Base-by-base conservation (phyloP, 768 basidiomycete genomes). In the Podaxis mareebaensis region DNA sequence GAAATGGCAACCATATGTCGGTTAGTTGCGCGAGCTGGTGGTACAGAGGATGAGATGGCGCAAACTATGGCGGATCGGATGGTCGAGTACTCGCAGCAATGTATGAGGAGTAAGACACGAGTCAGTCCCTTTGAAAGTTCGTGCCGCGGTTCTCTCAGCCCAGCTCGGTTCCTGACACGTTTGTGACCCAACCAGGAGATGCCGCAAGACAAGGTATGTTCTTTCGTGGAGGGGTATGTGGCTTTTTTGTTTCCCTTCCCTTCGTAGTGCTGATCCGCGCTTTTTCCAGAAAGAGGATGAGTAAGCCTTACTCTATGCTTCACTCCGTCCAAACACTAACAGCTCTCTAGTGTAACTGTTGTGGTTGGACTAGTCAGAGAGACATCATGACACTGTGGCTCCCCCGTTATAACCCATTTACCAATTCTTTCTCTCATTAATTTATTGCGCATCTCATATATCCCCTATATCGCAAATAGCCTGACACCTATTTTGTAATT, bases 91-190 rank as follows among this genome's bases (percentile, higher is more conserved):
- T 83, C 92, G 2, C 80, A 79, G 64, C 73, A 78, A 28, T 91
- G 89, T 70, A 93, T 94, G 92, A 77, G 75, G 64, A 87, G 85
- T 69, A 83, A 81, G 65, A 80, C 76, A 59, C 78, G 87, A 67
- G 79, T 84, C 33, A 91, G 88, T 72, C 92, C 92, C 1, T 94
- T 93, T 67, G 86, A 91, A 74, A 83, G 89, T 85, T 71, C 69
- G 87, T 77, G 6, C 26, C 24, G 12, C 8, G 24, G 15, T 53
- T n/a, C 53, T 58, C 24, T 36, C 20, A 26, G 46, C 38, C 33
- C n/a, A 30, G 12, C 13, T n/a, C 17, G 53, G 40, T 49, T 53
- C 49, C 8, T 62, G n/a, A 28, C 13, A 36, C 33, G 39, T 53
- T 52, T 44, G 64, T 65, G 28, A 53, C 57, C 63, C 26, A 56